These are phyloP conservation scores for Aspergillus ellipticus DNA, from an alignment of 495 filamentous ascomycete genomes.

Conservation along the genomic window DNA sequence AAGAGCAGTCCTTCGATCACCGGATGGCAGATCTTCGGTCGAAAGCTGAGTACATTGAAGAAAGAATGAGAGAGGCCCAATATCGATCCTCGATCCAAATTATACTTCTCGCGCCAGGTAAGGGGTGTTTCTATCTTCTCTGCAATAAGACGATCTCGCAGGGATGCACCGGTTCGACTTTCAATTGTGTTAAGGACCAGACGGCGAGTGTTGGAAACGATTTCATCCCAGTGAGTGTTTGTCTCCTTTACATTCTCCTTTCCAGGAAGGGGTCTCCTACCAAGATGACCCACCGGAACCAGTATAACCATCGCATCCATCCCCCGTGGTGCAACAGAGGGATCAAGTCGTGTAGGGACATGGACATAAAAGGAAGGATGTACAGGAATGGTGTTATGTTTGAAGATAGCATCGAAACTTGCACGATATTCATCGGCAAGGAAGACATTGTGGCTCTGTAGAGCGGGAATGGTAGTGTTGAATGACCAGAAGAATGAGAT, in stretches of 20 bases:
- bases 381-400: conserved; percentile 55
- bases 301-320: conserved; percentile 61
- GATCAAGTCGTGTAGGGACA: conserved; percentile 62
- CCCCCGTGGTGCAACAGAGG: conserved; percentile 58
- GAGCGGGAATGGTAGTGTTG: conserved; percentile 48
- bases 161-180: conserved; percentile 47
- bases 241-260: background rate
- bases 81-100: conserved; percentile 68
- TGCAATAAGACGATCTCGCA: conserved; percentile 46
- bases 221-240: conserved; percentile 39
- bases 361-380: conserved; percentile 73
- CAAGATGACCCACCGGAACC: conserved; percentile 59
- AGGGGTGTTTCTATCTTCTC: conserved; percentile 60
- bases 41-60: conserved; percentile 66
- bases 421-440: conserved; percentile 64
- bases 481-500: conserved; percentile 75
- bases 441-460: conserved; percentile 72
- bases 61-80: conserved; percentile 64
- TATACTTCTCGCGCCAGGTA: conserved; percentile 60
- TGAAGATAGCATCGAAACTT: conserved; percentile 69
- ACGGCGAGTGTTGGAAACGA: conserved; percentile 48
- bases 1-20: conserved; percentile 53
- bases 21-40: conserved; percentile 53
- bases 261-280: conserved; percentile 18
- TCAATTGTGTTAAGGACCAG: conserved; percentile 54